A percentile compares a stretch with the other conserved stretches of the same genome.
Conservation (phyloP, 1,284 basidiomycete genomes). For the Cryptococcus sp. region DNA sequence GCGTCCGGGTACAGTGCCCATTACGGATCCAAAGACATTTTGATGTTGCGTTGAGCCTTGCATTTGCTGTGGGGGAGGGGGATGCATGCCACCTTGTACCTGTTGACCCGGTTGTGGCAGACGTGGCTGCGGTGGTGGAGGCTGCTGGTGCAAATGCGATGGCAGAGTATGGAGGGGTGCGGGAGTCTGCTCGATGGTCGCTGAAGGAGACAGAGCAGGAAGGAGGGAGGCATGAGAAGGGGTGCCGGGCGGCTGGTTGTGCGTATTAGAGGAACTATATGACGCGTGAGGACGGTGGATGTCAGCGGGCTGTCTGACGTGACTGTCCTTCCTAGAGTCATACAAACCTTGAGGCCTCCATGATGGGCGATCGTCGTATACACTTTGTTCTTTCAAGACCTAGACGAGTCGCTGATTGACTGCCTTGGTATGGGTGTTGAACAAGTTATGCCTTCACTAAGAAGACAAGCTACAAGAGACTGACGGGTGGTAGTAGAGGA, state of each 20-base stretch:
- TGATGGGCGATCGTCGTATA: not conserved
- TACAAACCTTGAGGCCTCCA: not conserved
- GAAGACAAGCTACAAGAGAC: no score
- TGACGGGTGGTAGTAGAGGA: no score
- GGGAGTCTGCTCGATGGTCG: slow-evolving; percentile 28
- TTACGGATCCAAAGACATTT: slow-evolving; percentile 47
- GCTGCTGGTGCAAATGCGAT: slow-evolving; percentile 21
- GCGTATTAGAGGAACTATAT: not conserved
- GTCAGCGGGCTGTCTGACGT: not conserved
- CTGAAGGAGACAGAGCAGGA: slow-evolving; percentile 28
- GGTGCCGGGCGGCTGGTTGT: slow-evolving; percentile 25
- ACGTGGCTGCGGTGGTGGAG: slow-evolving; percentile 19
- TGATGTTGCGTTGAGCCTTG: slow-evolving; percentile 13
- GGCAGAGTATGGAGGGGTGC: slow-evolving; percentile 33
- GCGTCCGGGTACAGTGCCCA: slow-evolving; percentile 45
- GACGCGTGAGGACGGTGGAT: not conserved
- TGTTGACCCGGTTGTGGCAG: not conserved
- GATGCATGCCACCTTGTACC: slow-evolving; percentile 14
- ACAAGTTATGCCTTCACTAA: no score
- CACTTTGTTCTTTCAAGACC: no score
- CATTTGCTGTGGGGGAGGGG: slow-evolving; percentile 17
- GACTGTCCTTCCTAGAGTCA: not conserved
- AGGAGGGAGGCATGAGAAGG: slow-evolving; percentile 36
- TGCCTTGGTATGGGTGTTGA: no score
- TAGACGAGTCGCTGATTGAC: no score